These are phyloP conservation scores for Neurospora terricola DNA, from an alignment of 495 filamentous ascomycete genomes.

Conservation along the genomic window DNA sequence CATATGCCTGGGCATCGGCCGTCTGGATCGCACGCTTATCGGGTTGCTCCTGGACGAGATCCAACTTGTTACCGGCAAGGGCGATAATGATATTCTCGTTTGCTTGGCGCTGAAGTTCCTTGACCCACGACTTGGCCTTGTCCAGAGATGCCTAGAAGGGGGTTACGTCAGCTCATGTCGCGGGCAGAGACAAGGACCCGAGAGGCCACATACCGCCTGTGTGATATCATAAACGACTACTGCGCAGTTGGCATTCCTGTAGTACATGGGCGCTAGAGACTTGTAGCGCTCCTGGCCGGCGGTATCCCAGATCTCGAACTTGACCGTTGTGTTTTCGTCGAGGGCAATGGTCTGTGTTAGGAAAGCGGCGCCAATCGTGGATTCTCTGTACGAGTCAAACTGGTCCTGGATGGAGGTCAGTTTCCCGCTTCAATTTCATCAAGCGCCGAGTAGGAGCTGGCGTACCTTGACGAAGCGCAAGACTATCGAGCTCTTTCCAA, in stretches of 20 bases:
- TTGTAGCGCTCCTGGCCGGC: conserved; percentile 98
- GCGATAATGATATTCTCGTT: conserved; percentile 99
- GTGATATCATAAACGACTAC: conserved; percentile 99
- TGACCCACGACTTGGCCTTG: conserved; percentile 99
- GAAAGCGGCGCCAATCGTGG: conserved; percentile 97
- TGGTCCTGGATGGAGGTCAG: conserved; percentile 59
- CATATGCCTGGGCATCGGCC: conserved; percentile 89
- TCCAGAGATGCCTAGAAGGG: conserved; percentile 72
- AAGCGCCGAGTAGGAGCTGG: neutral
- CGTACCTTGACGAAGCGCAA: conserved; percentile 93
- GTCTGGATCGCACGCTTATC: conserved; percentile 86
- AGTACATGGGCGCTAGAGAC: conserved; percentile 98
- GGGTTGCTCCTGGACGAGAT: conserved; percentile 80
- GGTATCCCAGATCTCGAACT: conserved; percentile 99
- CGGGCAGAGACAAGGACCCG: neutral
- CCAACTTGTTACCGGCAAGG: conserved; percentile 92
- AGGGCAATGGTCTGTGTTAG: conserved; percentile 96
- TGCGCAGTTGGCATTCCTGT: conserved; percentile 96
- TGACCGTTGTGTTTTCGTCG: conserved; percentile 95
- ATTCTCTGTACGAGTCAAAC: conserved; percentile 99
- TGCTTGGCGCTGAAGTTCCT: conserved; percentile 94
- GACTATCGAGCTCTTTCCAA: conserved; percentile 98
- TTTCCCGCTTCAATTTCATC: neutral
- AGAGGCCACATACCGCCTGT: conserved; percentile 65
- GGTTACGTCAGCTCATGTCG: conserved; percentile 4